Percentiles rank a stretch among this genome's conserved stretches.
phyloP scores from a whole-genome alignment of 2,329 filamentous ascomycete species.

The Diaporthe citrichinensis region DNA sequence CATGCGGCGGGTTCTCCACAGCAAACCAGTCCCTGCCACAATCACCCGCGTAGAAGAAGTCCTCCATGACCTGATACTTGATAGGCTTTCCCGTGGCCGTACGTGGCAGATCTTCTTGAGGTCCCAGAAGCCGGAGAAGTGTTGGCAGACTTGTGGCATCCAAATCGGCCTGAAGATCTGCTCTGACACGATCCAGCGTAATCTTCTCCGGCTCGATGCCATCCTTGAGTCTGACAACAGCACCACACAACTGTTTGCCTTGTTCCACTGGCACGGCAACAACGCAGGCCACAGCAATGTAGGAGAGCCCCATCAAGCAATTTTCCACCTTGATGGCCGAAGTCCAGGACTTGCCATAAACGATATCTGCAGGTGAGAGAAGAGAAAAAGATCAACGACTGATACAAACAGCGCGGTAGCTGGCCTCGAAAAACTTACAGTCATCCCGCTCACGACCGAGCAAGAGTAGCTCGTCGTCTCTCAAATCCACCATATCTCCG shows the following conservation, averaged over 20 bases:
- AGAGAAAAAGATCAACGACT: not conserved
- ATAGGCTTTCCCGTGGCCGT: not conserved
- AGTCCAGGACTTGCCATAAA: not conserved
- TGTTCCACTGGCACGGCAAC: not conserved
- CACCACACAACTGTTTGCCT: not conserved
- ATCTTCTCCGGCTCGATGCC: not conserved
- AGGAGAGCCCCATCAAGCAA: not conserved
- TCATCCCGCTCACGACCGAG: not conserved
- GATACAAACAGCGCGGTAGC: not conserved
- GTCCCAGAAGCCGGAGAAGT: not conserved
- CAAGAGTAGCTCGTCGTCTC: not conserved
- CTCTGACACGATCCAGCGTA: not conserved
- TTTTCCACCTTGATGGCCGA: not conserved
- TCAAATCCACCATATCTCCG: not conserved
- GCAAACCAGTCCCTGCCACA: not conserved
- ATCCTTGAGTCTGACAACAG: not conserved
- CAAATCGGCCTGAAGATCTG: not conserved
- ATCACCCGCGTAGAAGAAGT: not conserved
- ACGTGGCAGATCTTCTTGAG: not conserved
- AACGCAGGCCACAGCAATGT: not conserved
- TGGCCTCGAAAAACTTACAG: not conserved
- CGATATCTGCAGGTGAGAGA: not conserved
- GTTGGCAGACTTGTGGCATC: not conserved
- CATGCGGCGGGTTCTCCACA: not conserved
- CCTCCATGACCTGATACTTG: not conserved